Conservation (phyloP, 257 asterid genomes). For the Leonotis leonurus region DNA sequence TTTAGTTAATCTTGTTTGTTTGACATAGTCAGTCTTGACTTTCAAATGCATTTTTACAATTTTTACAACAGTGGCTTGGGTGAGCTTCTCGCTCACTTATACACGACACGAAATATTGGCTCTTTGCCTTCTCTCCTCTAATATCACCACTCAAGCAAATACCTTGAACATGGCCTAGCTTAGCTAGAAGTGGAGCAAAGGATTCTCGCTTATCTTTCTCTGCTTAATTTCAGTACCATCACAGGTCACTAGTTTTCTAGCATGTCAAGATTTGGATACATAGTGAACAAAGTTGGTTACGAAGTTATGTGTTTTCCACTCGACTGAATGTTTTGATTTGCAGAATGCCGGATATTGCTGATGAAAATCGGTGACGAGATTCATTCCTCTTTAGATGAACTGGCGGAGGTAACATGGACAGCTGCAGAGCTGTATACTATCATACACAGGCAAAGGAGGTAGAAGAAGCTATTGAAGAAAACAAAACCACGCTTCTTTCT, state of each 20-base stretch:
- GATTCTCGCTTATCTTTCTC: conserved; percentile 60
- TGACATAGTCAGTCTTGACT: neutral
- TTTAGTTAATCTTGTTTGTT: neutral
- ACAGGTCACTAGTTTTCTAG: conserved; percentile 38
- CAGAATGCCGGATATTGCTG: conserved; percentile 55
- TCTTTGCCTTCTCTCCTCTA: conserved; percentile 46
- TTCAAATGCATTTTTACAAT: neutral
- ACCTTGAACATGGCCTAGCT: conserved; percentile 43
- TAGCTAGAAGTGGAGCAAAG: conserved; percentile 57
- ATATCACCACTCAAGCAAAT: conserved; percentile 39
- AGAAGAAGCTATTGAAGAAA: neutral
- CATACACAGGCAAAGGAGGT: conserved; percentile 21
- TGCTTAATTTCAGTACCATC: conserved; percentile 51
- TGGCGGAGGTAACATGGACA: conserved; percentile 64
- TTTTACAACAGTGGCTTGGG: conserved; percentile 64
- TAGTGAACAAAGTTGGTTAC: too few relatives aligned
- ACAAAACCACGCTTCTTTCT: neutral
- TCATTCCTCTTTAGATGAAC: conserved; percentile 24
- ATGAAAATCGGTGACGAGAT: conserved; percentile 46
- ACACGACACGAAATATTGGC: conserved; percentile 37
- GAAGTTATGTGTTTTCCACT: neutral
- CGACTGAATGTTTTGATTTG: neutral
- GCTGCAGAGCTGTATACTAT: conserved; percentile 43
- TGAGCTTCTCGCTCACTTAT: conserved; percentile 55
- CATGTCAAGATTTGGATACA: too few relatives aligned